phyloP scores from a whole-genome alignment of 768 basidiomycete genomes.

The Amanita rubescens region DNA sequence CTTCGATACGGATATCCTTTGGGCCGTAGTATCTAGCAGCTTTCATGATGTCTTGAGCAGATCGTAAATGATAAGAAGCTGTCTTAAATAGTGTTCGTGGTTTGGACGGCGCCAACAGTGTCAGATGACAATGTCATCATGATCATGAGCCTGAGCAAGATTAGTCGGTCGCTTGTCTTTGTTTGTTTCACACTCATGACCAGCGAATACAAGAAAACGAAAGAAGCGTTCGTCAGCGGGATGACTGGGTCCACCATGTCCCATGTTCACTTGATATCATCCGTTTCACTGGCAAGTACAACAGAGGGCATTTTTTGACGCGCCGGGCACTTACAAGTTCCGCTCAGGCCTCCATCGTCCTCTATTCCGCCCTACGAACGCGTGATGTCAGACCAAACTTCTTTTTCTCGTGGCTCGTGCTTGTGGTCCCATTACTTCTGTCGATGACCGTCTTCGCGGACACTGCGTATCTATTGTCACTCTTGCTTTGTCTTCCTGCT shows the following conservation, averaged over 20 bases:
- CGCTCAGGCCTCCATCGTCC: constrained; percentile 57
- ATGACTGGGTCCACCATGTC: constrained; percentile 54
- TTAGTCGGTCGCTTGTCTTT: neutral
- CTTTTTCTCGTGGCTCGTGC: constrained; percentile 49
- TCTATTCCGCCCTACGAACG: constrained; percentile 56
- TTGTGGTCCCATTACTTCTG: constrained; percentile 73
- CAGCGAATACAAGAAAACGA: constrained; percentile 51
- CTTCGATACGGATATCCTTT: constrained; percentile 35
- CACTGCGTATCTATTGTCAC: constrained; percentile 43
- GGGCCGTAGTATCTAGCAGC: constrained; percentile 39
- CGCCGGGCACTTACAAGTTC: neutral
- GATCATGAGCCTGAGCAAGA: too few species aligned
- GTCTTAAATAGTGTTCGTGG: neutral
- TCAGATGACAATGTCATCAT: too few species aligned
- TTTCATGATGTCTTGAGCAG: constrained; percentile 25
- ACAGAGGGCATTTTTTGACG: neutral
- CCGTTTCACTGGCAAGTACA: constrained; percentile 43
- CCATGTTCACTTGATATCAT: constrained; percentile 54
- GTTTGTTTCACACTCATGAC: neutral
- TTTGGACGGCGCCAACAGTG: too few species aligned
- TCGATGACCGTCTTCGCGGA: constrained; percentile 73
- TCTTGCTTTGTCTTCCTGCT: constrained; percentile 40
- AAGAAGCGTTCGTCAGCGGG: constrained; percentile 69
- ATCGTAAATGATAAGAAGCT: neutral
- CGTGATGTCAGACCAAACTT: constrained; percentile 38